Percentiles rank a stretch among this genome's conserved stretches.
These are phyloP conservation scores for Volvox africanus DNA, from an alignment of 139 green algal genomes.

Conservation along the genomic window DNA sequence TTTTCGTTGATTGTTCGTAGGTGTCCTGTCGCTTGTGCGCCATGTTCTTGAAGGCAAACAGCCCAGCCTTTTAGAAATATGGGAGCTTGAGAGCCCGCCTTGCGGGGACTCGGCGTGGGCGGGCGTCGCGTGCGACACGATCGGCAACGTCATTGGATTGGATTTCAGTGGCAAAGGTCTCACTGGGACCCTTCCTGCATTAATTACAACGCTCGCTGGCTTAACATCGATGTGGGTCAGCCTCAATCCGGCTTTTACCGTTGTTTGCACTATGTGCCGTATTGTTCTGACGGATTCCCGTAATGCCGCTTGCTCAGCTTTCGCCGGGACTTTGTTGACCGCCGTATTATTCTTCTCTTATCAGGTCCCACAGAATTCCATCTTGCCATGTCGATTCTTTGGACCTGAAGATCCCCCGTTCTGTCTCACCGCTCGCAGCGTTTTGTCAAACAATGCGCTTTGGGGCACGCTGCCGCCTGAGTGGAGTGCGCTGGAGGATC, in stretches of 20 bases:
- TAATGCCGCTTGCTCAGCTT: neutral
- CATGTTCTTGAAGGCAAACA: neutral
- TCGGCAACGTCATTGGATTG: neutral
- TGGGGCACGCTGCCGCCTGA: neutral
- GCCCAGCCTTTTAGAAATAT: neutral
- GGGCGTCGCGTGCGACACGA: neutral
- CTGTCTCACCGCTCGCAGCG: neutral
- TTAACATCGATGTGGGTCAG: constrained; percentile 30
- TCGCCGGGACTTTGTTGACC: too few relatives aligned
- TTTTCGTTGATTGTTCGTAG: neutral
- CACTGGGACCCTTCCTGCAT: neutral
- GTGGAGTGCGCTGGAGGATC: constrained; percentile 16
- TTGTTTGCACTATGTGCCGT: neutral
- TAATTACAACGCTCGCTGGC: neutral
- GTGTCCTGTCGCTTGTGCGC: neutral
- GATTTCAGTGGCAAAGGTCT: neutral
- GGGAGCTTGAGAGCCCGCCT: neutral
- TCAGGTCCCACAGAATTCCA: too few relatives aligned
- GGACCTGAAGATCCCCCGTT: neutral
- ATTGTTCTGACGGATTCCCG: neutral
- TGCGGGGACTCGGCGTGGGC: neutral
- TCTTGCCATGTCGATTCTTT: too few relatives aligned
- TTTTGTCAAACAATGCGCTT: constrained; percentile 30
- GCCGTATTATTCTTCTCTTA: too few relatives aligned
- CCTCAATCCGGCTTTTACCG: neutral